These are phyloP conservation scores for Cyclotella baltica DNA, from an alignment of 108 stramenopile species.

Conservation along the genomic window DNA sequence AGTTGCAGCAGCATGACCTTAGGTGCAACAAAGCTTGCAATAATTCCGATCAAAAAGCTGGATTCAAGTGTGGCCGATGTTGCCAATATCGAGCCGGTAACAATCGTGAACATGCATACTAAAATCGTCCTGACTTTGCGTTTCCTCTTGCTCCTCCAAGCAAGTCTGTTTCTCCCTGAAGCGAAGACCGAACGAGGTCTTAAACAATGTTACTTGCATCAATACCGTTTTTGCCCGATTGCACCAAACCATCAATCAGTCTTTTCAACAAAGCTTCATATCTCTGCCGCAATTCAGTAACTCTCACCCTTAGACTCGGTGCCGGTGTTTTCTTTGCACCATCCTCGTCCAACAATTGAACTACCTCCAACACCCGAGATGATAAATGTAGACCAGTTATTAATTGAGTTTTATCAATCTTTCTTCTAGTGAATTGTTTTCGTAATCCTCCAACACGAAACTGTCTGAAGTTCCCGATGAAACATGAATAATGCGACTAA, in stretches of 20 bases:
- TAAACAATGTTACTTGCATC: conserved; percentile 16
- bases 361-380: conserved; percentile 46
- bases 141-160: conserved; percentile 13
- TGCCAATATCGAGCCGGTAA: conserved; percentile 43
- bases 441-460: conserved; percentile 36
- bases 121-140: conserved; percentile 31
- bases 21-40: conserved; percentile 65
- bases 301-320: conserved; percentile 28
- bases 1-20: conserved; percentile 70
- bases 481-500: no score
- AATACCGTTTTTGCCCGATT: neutral
- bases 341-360: conserved; percentile 45
- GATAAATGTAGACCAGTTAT: conserved; percentile 46
- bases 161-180: conserved; percentile 24
- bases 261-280: conserved; percentile 27
- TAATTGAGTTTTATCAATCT: conserved; percentile 21
- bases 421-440: conserved; percentile 46
- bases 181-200: conserved; percentile 16
- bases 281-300: conserved; percentile 35
- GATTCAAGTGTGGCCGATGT: conserved; percentile 59
- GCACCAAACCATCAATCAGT: conserved; percentile 28
- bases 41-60: conserved; percentile 69
- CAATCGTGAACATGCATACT: conserved; percentile 32
- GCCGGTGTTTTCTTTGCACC: conserved; percentile 12
- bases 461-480: conserved; percentile 6